Conservation (phyloP, 768 basidiomycete species). For the Tubosaeta sp. region DNA sequence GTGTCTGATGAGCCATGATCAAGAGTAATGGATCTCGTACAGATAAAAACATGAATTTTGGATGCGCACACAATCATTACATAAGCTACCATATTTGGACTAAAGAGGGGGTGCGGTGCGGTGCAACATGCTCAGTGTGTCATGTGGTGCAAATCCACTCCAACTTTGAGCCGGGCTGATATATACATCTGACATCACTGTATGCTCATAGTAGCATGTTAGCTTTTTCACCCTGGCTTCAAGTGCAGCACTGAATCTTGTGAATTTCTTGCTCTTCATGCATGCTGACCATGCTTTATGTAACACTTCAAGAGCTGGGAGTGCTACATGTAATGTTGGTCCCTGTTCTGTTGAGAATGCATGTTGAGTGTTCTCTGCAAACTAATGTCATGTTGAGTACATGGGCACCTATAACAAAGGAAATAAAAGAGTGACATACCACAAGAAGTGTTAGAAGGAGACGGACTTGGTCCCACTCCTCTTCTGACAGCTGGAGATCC, state of each 20-base stretch:
- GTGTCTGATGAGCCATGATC: no score
- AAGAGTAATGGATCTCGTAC: no score
- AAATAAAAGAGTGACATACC: neutral
- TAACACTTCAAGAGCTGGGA: neutral
- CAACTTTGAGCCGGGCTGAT: neutral
- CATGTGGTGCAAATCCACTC: no score
- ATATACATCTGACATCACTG: neutral
- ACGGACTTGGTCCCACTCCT: neutral
- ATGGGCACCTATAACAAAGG: neutral
- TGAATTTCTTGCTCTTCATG: neutral
- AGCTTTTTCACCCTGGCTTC: constrained; percentile 3
- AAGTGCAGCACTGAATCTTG: neutral
- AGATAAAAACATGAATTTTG: no score
- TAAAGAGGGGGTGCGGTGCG: no score
- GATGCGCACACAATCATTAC: no score
- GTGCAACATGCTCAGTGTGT: no score
- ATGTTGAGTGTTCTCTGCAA: constrained; percentile 7
- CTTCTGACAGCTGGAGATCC: neutral
- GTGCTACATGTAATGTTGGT: neutral
- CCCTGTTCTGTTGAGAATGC: constrained; percentile 2
- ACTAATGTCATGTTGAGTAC: neutral
- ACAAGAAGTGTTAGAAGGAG: neutral
- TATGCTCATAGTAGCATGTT: neutral
- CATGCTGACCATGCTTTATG: constrained; percentile 3
- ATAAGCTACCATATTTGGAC: no score